Percentiles rank a stretch among this genome's conserved stretches.
Evolutionary conservation across 768 basidiomycete genomes (phyloP).

Genomic region (Mycena indigotica): DNA sequence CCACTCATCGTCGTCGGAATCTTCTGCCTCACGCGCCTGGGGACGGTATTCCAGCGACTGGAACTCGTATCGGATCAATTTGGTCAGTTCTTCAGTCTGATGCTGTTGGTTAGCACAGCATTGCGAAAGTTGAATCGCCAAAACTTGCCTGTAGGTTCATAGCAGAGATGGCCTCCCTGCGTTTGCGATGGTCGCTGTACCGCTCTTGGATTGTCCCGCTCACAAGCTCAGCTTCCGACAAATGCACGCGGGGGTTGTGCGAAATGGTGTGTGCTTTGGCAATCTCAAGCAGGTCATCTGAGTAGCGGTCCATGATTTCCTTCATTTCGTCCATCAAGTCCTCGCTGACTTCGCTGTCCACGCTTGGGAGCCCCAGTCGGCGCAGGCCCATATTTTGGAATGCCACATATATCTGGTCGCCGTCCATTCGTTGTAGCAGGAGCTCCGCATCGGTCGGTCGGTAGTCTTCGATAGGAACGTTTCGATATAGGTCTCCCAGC

Average conservation of each 20-base stretch:
- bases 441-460: conserved; percentile 24
- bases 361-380: conserved; percentile 34
- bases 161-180: conserved; percentile 40
- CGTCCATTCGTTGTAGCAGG: conserved; percentile 15
- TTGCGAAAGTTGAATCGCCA: conserved; percentile 4
- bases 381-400: conserved; percentile 28
- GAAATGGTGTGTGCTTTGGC: conserved; percentile 37
- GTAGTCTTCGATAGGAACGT: conserved; percentile 40
- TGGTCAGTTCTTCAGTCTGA: conserved; percentile 43
- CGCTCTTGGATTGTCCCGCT: conserved; percentile 49
- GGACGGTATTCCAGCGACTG: conserved; percentile 19
- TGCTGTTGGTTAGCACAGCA: neutral
- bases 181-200: conserved; percentile 44
- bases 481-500: conserved; percentile 48
- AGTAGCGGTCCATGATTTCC: conserved; percentile 38
- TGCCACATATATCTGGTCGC: conserved; percentile 26
- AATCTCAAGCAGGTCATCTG: conserved; percentile 35
- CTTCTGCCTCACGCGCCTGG: conserved; percentile 22
- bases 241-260: conserved; percentile 31
- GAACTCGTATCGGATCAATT: conserved; percentile 36
- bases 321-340: conserved; percentile 42
- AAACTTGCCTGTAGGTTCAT: conserved; percentile 48
- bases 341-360: conserved; percentile 12
- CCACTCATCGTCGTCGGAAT: conserved; percentile 28
- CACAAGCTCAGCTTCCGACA: conserved; percentile 46